Evolutionary conservation across 441 rosid species (phyloP).

Genomic region (Bruguiera hainesii): DNA sequence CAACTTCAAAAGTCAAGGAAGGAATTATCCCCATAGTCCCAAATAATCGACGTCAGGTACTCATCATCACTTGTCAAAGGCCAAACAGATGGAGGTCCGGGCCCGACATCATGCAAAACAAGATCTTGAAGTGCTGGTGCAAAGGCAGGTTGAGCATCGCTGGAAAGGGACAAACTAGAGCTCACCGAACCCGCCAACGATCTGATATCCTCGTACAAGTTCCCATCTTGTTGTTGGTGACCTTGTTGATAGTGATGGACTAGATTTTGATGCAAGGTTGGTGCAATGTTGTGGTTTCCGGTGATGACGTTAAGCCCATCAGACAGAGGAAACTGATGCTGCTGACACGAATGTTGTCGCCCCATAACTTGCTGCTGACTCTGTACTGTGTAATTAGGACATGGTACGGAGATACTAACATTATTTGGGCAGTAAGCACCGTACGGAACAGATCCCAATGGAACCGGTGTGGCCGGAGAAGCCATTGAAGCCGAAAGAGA

Average conservation of each 20-base stretch:
- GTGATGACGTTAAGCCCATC: background rate
- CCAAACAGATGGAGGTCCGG: conserved; percentile 60
- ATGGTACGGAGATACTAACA: conserved; percentile 27
- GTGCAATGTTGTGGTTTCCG: conserved; percentile 8
- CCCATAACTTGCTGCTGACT: conserved; percentile 22
- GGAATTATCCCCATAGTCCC: conserved; percentile 71
- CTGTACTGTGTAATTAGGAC: conserved; percentile 26
- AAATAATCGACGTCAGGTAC: conserved; percentile 46
- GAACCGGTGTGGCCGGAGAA: conserved; percentile 11
- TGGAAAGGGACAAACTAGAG: conserved; percentile 38
- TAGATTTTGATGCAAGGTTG: conserved; percentile 27
- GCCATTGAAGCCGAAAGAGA: conserved; percentile 13
- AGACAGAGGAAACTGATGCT: conserved; percentile 20
- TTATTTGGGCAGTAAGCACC: conserved; percentile 19
- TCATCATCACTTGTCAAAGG: conserved; percentile 58
- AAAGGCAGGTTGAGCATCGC: conserved; percentile 19
- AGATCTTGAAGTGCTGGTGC: conserved; percentile 33
- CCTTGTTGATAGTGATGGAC: background rate
- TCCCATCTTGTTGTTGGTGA: conserved; percentile 17
- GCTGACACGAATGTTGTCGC: conserved; percentile 2
- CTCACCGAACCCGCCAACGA: conserved; percentile 45
- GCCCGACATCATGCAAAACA: conserved; percentile 32
- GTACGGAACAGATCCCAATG: conserved; percentile 29
- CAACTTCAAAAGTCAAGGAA: conserved; percentile 50
- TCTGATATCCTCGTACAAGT: conserved; percentile 34